Conservation (phyloP, 345 rosid genomes). For the Aquilaria sinensis region DNA sequence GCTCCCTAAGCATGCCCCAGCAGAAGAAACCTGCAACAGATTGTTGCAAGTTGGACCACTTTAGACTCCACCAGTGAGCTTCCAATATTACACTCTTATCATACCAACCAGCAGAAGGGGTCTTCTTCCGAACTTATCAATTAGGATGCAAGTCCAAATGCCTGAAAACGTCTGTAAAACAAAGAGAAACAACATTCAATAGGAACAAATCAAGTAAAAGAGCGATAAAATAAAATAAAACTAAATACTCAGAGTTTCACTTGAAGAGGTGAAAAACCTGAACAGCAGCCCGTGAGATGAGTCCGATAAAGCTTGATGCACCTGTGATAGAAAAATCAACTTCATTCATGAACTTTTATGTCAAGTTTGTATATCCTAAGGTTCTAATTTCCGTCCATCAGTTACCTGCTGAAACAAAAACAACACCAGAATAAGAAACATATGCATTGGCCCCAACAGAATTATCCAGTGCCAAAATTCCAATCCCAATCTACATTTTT, state of each 20-base stretch:
- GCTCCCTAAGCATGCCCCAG: constrained; percentile 23
- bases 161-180: background rate
- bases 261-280: background rate
- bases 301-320: constrained; percentile 4
- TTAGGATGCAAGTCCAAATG: constrained; percentile 15
- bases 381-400: too few species aligned
- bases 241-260: background rate
- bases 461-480: background rate
- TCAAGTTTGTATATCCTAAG: too few species aligned
- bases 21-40: constrained; percentile 23
- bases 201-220: background rate
- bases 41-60: background rate
- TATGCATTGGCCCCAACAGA: constrained; percentile 1
- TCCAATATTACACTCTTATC: background rate
- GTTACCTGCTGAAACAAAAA: constrained; percentile 8
- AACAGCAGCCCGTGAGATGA: background rate
- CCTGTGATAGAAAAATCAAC: background rate
- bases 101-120: constrained; percentile 34
- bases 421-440: background rate
- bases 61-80: background rate
- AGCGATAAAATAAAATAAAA: background rate
- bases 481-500: background rate
- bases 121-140: constrained; percentile 30
- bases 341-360: too few species aligned
- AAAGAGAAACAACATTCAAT: too few species aligned